These are phyloP conservation scores for Moringa oleifera DNA, from an alignment of 345 rosid genomes.

Conservation along the genomic window DNA sequence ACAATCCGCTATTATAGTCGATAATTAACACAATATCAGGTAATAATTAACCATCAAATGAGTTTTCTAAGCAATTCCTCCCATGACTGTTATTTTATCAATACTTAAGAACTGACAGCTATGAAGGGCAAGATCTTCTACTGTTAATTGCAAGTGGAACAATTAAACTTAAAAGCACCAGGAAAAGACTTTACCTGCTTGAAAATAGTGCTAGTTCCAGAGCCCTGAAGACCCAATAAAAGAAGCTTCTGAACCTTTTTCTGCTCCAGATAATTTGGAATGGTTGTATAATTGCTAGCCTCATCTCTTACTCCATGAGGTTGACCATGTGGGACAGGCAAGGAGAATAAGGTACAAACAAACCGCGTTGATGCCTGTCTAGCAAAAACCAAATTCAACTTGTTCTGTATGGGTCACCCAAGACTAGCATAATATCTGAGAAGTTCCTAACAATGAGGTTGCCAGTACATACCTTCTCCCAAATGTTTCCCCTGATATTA, in stretches of 20 bases:
- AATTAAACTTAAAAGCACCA: background rate
- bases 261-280: slow-evolving; percentile 46
- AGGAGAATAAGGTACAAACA: slow-evolving; percentile 44
- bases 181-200: slow-evolving; percentile 40
- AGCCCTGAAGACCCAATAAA: slow-evolving; percentile 48
- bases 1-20: too few species aligned
- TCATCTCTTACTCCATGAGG: slow-evolving; percentile 38
- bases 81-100: too few species aligned
- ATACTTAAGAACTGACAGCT: too few species aligned
- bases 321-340: slow-evolving; percentile 51
- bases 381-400: slow-evolving; percentile 33
- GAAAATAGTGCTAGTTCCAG: slow-evolving; percentile 60
- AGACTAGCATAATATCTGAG: background rate
- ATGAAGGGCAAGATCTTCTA: too few species aligned
- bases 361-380: slow-evolving; percentile 63
- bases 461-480: slow-evolving; percentile 61
- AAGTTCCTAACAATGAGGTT: background rate
- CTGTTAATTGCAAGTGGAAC: too few species aligned
- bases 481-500: slow-evolving; percentile 82
- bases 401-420: background rate
- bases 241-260: slow-evolving; percentile 52
- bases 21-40: too few species aligned
- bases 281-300: slow-evolving; percentile 29
- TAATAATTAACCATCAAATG: too few species aligned
- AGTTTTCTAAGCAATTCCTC: too few species aligned